These are phyloP conservation scores for Rhizopogon vulgaris DNA, from an alignment of 768 basidiomycete genomes.

Conservation along the genomic window DNA sequence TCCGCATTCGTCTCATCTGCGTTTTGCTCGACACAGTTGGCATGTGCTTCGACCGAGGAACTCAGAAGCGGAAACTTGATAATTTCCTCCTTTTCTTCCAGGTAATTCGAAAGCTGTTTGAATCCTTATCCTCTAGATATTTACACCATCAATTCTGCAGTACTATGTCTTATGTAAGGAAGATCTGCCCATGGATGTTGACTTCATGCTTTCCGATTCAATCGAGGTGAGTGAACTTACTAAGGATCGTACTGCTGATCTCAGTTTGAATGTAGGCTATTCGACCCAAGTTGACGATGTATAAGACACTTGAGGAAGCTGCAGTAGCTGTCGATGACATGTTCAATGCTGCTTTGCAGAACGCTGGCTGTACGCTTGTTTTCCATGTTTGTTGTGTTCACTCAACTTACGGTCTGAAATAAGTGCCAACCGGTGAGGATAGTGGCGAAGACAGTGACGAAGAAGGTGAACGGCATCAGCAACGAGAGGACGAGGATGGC, in stretches of 20 bases:
- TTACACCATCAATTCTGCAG: conserved; percentile 24
- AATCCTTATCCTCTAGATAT: background rate
- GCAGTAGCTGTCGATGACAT: conserved; percentile 87
- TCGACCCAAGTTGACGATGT: conserved; percentile 69
- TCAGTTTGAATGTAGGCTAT: conserved; percentile 49
- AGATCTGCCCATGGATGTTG: conserved; percentile 91
- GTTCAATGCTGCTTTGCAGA: conserved; percentile 63
- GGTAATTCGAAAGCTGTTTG: conserved; percentile 34
- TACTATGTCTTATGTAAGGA: conserved; percentile 90
- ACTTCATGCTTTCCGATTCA: conserved; percentile 95
- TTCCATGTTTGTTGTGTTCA: background rate
- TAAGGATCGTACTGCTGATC: conserved; percentile 1
- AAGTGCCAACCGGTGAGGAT: conserved; percentile 31
- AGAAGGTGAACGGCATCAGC: conserved; percentile 32
- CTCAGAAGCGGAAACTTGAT: conserved; percentile 89
- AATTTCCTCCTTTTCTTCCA: conserved; percentile 92
- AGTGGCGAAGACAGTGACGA: conserved; percentile 52
- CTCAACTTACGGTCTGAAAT: conserved; percentile 10
- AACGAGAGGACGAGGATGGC: conserved; percentile 62
- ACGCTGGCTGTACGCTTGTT: conserved; percentile 41
- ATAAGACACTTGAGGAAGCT: conserved; percentile 80
- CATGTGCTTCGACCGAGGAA: conserved; percentile 94
- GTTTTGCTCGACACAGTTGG: conserved; percentile 92
- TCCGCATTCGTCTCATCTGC: conserved; percentile 88
- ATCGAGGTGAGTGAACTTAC: conserved; percentile 56